Conservation (phyloP, 176 grass and related monocot genomes). For the Eragrostis curvula region DNA sequence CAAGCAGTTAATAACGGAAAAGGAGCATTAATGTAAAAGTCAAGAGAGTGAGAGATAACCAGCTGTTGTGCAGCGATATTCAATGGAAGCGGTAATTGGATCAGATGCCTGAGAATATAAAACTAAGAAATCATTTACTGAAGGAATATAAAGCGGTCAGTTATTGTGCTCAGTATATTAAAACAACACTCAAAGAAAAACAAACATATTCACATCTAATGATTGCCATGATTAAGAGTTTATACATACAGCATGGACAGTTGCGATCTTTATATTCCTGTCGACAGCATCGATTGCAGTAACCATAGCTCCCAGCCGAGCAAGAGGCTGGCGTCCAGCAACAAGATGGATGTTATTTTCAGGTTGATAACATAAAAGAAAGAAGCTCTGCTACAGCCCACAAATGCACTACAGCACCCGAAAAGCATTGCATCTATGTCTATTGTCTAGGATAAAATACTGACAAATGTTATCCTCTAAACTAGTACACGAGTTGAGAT, state of each 20-base stretch:
- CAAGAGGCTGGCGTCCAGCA: slow-evolving; percentile 67
- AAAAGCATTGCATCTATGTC: background rate
- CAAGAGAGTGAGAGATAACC: slow-evolving; percentile 50
- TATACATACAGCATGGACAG: slow-evolving; percentile 82
- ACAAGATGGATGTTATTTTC: background rate
- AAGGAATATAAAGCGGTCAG: background rate
- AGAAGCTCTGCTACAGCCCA: background rate
- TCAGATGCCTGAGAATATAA: slow-evolving; percentile 72
- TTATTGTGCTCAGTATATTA: background rate
- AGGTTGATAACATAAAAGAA: slow-evolving; percentile 20
- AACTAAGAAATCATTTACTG: background rate
- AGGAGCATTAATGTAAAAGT: background rate
- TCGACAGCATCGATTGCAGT: slow-evolving; percentile 94
- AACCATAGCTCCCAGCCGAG: slow-evolving; percentile 84
- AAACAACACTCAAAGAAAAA: background rate
- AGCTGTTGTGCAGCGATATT: slow-evolving; percentile 83
- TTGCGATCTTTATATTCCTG: slow-evolving; percentile 92
- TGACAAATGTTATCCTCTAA: too few relatives aligned
- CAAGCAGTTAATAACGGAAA: background rate
- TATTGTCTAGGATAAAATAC: too few relatives aligned
- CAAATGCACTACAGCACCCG: background rate
- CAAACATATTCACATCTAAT: slow-evolving; percentile 3
- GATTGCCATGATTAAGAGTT: slow-evolving; percentile 21
- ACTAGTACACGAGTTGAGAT: too few relatives aligned
- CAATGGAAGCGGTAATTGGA: slow-evolving; percentile 84